Base-by-base conservation (phyloP, 129 eudicot species). In the Lactuca sativa region DNA sequence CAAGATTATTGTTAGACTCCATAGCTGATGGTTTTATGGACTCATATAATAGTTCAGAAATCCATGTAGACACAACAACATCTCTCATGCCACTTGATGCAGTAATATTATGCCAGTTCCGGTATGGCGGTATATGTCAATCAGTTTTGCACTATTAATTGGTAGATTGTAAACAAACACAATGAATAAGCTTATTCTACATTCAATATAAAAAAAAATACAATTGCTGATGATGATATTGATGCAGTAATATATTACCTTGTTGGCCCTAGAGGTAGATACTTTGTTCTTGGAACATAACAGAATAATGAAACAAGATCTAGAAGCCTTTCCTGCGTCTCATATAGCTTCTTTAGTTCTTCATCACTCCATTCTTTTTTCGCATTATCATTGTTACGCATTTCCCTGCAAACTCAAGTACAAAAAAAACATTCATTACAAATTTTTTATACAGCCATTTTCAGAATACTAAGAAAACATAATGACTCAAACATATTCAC, bases 331-430 rank as follows among this genome's bases (percentile, higher is more conserved):
- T 93, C 98, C 74, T 93, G 97, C 14, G 98, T 85, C 67, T 93
- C 98, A 72, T 93, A 93, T 25, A 93, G 95, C 72, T 93, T 93
- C 95, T 93, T 93, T 53, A 93, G 90, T 75, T 93, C 98, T 56
- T 89, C 98, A 81, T 93, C 98, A 2, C 86, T 85, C 98, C 98
- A 93, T 67, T 93, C 98, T 73, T 93, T 93, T 73, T 89, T 79
- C 12, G 95, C 86, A 84, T 93, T 93, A 67, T 93, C 98, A 71
- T 93, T 97, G 72, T 84, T 93, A 63, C 98, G 87, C 91, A 82
- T 85, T 66, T 93, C 98, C 88, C 98, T 93, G 79, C 34, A 68
- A 13, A 77, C 57, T 47, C 59, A 80, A 69, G 37, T 64, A 41
- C 32, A 78, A 1, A 8, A 12, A 1, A 11, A 47, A 16, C 11